phyloP scores from a whole-genome alignment of 768 basidiomycete genomes.

The Saitozyma sp. region DNA sequence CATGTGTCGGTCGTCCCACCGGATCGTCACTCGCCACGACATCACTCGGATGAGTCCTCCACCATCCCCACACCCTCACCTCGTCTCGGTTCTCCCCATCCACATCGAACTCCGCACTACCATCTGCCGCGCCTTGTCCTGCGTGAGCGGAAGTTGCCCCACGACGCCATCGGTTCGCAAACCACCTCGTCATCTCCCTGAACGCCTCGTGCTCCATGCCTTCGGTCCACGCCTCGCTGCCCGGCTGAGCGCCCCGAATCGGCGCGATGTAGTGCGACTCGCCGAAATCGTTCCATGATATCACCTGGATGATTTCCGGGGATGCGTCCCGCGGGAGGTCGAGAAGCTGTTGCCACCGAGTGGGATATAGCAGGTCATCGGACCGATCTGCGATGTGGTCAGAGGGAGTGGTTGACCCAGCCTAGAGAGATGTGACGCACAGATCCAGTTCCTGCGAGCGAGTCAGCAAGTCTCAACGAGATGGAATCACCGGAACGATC shows the following conservation, averaged over 20 bases:
- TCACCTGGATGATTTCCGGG: slow-evolving; percentile 49
- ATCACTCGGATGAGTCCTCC: slow-evolving; percentile 40
- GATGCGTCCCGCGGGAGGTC: slow-evolving; percentile 16
- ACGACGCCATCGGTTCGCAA: slow-evolving; percentile 31
- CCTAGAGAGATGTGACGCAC: slow-evolving; percentile 18
- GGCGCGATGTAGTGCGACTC: slow-evolving; percentile 51
- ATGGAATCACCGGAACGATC: background rate
- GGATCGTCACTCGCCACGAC: slow-evolving; percentile 23
- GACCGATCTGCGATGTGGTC: slow-evolving; percentile 37
- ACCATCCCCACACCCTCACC: slow-evolving; percentile 31
- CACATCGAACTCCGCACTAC: background rate
- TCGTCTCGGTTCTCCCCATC: background rate
- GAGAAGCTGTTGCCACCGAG: slow-evolving; percentile 44
- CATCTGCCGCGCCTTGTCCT: slow-evolving; percentile 5
- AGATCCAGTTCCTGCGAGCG: slow-evolving; percentile 49
- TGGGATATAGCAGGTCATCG: slow-evolving; percentile 48
- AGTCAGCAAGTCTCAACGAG: too few relatives aligned
- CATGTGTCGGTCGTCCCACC: slow-evolving; percentile 39
- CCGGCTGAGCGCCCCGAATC: slow-evolving; percentile 48
- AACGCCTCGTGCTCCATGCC: slow-evolving; percentile 47
- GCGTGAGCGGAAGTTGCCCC: background rate
- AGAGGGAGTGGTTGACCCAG: slow-evolving; percentile 1
- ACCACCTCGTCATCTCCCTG: slow-evolving; percentile 42
- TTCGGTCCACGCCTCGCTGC: slow-evolving; percentile 48
- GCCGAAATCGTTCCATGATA: slow-evolving; percentile 54